Evolutionary conservation across 768 basidiomycete genomes (phyloP), one percentile per base, ranked within the genome.

Genomic region (Boletus rubescentipes): DNA sequence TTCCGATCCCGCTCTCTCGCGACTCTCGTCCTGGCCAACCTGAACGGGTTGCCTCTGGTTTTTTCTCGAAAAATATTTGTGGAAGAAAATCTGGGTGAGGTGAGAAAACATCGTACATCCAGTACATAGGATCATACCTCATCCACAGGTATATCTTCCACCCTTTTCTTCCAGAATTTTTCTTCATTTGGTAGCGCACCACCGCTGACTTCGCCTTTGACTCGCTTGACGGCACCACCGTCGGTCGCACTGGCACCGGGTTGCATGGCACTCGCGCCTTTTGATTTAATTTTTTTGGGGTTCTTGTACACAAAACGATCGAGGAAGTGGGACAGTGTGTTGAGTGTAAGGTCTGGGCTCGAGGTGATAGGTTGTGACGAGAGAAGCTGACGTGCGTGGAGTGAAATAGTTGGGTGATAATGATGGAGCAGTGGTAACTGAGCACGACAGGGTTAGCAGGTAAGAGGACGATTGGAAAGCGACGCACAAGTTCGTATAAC

Each of bases 281-380:
- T 87, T 9, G 81, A 74, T 51, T 75, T 78, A 2, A 72, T 58
- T 62, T 87, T 86, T 75, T 98, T 98, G 1, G 94, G 87, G 68
- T 98, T 98, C 71, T 94, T 92, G 77, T 93, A 98, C 39, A 98
- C 91, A 73, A 98, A 98, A 3, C 95, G 84, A 67, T 98, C 97
- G 37, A 98, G 81, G 82, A 99, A 98, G 63, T 94, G 91, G 1
- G 91, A 87, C 21, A 98, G 82, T 1, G 94, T 95, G 74, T 97
- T 94, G 52, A 93, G 85, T 10, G 91, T 86, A 44, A 99, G 87
- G 65, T 98, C 95, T 0, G 92, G 81, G 9, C 83, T 87, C 10
- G 90, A 87, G 0, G 92, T 91, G 11, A 98, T 74, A 0, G 88
- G 86, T 44, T 86, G 78, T 9, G 79, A 81, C 2, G 75, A 65